Percentiles rank a stretch among this genome's conserved stretches.
phyloP scores from a whole-genome alignment of 176 grass and related monocot genomes.

The Zoysia japonica region DNA sequence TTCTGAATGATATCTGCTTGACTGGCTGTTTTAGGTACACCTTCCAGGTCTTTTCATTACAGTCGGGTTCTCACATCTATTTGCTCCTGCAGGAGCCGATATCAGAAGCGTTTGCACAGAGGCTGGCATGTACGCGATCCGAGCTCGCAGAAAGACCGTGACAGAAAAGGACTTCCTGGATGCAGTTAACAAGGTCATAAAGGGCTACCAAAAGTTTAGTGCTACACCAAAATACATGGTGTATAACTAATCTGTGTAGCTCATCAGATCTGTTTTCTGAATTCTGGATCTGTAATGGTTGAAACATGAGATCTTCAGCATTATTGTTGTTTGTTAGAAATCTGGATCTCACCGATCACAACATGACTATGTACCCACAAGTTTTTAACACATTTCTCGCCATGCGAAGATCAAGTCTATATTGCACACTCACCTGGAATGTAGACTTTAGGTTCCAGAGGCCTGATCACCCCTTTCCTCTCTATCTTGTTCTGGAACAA shows the following conservation, averaged over 20 bases:
- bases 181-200: constrained; percentile 83
- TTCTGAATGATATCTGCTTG: background rate
- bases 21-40: background rate
- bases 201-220: constrained; percentile 92
- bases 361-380: no score
- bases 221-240: constrained; percentile 91
- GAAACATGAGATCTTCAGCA: no score
- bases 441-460: no score
- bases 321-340: no score
- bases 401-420: no score
- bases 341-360: no score
- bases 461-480: no score
- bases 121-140: constrained; percentile 81
- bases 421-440: no score
- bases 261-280: no score
- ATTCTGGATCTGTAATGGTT: no score
- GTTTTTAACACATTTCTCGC: no score
- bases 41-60: background rate
- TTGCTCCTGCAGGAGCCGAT: constrained; percentile 59
- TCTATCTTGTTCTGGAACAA: no score
- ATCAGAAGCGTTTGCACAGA: constrained; percentile 94
- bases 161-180: constrained; percentile 89
- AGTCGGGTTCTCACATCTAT: constrained; percentile 1
- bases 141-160: constrained; percentile 84
- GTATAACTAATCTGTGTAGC: constrained; percentile 54